A percentile compares a stretch with the other conserved stretches of the same genome.
These are phyloP conservation scores for Aureobasidium subglaciale DNA, from an alignment of 2,329 filamentous ascomycete species.

Conservation along the genomic window DNA sequence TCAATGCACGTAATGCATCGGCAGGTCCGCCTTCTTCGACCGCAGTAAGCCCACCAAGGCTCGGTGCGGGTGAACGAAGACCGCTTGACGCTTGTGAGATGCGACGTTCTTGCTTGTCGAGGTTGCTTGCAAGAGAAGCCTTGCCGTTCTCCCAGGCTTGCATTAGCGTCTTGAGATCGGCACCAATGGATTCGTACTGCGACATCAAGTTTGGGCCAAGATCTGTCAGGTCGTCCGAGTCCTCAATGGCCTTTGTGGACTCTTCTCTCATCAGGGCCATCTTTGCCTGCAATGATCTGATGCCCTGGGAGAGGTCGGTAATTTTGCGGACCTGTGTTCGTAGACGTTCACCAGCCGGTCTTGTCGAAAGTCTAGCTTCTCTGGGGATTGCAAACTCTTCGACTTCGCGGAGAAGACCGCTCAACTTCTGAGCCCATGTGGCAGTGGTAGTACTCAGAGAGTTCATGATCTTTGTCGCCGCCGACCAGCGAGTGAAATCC, in stretches of 20 bases:
- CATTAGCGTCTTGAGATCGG: slow-evolving; percentile 61
- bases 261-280: slow-evolving; percentile 87
- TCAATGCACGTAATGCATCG: slow-evolving; percentile 71
- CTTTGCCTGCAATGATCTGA: slow-evolving; percentile 88
- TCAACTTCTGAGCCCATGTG: slow-evolving; percentile 58
- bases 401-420: slow-evolving; percentile 66
- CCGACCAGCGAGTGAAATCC: slow-evolving; percentile 72
- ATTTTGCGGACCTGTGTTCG: slow-evolving; percentile 83
- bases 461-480: slow-evolving; percentile 67
- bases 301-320: slow-evolving; percentile 79
- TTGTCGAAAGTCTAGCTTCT: slow-evolving; percentile 39
- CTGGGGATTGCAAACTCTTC: slow-evolving; percentile 50
- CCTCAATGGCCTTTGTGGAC: slow-evolving; percentile 70
- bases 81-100: slow-evolving; percentile 47
- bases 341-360: slow-evolving; percentile 71
- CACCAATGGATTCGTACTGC: slow-evolving; percentile 91
- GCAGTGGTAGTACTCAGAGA: slow-evolving; percentile 56
- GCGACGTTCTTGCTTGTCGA: slow-evolving; percentile 67
- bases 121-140: slow-evolving; percentile 70
- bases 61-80: slow-evolving; percentile 40
- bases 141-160: slow-evolving; percentile 57
- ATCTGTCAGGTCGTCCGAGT: slow-evolving; percentile 52
- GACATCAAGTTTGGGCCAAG: slow-evolving; percentile 71
- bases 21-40: slow-evolving; percentile 48
- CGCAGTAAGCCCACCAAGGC: slow-evolving; percentile 58